Conservation (phyloP, 345 rosid genomes). For the Noccaea bulbosa region DNA sequence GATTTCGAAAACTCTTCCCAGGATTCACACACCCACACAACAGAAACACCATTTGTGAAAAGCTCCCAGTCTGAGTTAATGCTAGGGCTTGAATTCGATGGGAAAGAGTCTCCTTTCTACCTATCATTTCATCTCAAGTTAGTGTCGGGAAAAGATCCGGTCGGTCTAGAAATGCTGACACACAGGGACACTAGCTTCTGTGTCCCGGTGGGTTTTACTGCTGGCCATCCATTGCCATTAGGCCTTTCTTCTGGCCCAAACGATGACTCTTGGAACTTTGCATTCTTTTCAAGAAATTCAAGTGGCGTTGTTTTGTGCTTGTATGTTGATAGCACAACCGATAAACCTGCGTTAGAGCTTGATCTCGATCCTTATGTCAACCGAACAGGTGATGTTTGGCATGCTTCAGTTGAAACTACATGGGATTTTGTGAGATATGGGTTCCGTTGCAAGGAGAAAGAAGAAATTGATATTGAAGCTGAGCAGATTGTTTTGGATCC, state of each 20-base stretch:
- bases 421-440: slow-evolving; percentile 64
- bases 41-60: slow-evolving; percentile 54
- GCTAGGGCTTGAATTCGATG: slow-evolving; percentile 73
- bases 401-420: slow-evolving; percentile 62
- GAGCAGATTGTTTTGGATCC: slow-evolving; percentile 72
- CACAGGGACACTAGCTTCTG: slow-evolving; percentile 65
- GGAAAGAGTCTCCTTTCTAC: slow-evolving; percentile 66
- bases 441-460: slow-evolving; percentile 59
- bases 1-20: slow-evolving; percentile 47
- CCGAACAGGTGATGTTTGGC: slow-evolving; percentile 90
- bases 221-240: slow-evolving; percentile 71
- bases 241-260: slow-evolving; percentile 73
- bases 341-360: slow-evolving; percentile 79
- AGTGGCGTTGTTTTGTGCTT: slow-evolving; percentile 68
- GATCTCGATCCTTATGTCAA: slow-evolving; percentile 89
- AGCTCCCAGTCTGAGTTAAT: slow-evolving; percentile 50
- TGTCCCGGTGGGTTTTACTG: slow-evolving; percentile 77
- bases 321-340: slow-evolving; percentile 56
- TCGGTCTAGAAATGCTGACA: slow-evolving; percentile 57
- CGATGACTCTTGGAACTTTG: slow-evolving; percentile 67
- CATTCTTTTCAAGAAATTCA: slow-evolving; percentile 69
- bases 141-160: slow-evolving; percentile 35
- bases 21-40: slow-evolving; percentile 46
- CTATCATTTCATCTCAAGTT: slow-evolving; percentile 75
- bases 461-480: slow-evolving; percentile 36